These are phyloP conservation scores for Umbelopsis sp. DNA, from an alignment of 192 early-diverging fungal species.

Conservation along the genomic window DNA sequence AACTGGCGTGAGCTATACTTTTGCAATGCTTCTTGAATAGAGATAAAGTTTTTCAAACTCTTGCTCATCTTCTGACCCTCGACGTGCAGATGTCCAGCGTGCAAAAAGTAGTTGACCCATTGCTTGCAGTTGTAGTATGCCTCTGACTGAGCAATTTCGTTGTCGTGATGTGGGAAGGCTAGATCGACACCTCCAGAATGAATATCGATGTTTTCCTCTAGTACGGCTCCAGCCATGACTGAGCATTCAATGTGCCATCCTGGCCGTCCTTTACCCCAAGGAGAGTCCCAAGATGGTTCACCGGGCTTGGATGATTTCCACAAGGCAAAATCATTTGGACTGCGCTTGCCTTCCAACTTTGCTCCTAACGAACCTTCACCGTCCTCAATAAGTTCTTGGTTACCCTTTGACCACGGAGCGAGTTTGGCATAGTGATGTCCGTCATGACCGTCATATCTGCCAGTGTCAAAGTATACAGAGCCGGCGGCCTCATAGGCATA, in stretches of 20 bases:
- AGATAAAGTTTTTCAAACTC: conserved; percentile 96
- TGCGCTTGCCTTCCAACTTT: conserved; percentile 69
- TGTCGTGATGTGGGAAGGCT: conserved; percentile 98
- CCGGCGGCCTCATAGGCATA: conserved; percentile 91
- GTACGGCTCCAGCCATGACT: conserved; percentile 90
- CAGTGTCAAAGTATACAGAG: conserved; percentile 96
- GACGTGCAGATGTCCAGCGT: conserved; percentile 93
- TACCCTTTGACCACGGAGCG: conserved; percentile 85
- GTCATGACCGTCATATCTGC: conserved; percentile 75
- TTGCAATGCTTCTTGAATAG: conserved; percentile 88
- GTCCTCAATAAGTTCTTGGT: conserved; percentile 80
- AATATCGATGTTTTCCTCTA: conserved; percentile 89
- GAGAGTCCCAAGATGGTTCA: conserved; percentile 92
- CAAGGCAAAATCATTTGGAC: conserved; percentile 87
- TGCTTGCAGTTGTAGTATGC: conserved; percentile 87
- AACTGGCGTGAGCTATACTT: conserved; percentile 83
- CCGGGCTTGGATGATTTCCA: conserved; percentile 96
- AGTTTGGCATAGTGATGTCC: conserved; percentile 95
- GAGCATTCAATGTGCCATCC: conserved; percentile 99
- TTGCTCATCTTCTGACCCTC: conserved; percentile 99
- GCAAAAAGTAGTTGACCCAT: conserved; percentile 99
- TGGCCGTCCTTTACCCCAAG: conserved; percentile 92
- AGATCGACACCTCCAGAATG: conserved; percentile 96
- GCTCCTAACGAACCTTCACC: conserved; percentile 87
- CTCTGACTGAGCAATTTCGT: conserved; percentile 96